Conservation (phyloP, 202 grass and related monocot genomes). For the Dendrocalamus latiflorus region DNA sequence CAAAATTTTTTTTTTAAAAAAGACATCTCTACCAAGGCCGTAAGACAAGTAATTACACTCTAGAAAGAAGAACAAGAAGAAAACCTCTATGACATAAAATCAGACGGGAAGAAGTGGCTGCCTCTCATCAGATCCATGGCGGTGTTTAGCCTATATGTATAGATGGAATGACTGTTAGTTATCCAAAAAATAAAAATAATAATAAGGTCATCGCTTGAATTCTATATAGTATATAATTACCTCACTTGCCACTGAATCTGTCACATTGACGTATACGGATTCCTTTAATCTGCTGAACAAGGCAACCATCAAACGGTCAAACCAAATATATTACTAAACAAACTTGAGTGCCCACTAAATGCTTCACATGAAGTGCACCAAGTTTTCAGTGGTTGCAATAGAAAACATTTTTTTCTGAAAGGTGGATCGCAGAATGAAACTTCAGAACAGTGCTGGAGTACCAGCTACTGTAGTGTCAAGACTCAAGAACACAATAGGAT, state of each 20-base stretch:
- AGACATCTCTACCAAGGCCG: not conserved
- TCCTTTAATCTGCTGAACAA: slow-evolving; percentile 53
- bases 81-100: slow-evolving; percentile 37
- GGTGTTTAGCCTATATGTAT: slow-evolving; percentile 60
- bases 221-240: slow-evolving; percentile 35
- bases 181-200: not conserved
- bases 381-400: not conserved
- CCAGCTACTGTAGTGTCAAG: not conserved
- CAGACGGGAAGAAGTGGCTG: slow-evolving; percentile 76
- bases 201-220: not conserved
- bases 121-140: slow-evolving; percentile 66
- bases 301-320: slow-evolving; percentile 25
- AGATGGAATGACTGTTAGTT: not conserved
- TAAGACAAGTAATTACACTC: not conserved
- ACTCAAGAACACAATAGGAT: not conserved
- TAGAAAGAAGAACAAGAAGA: not conserved
- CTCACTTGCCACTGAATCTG: slow-evolving; percentile 53
- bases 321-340: slow-evolving; percentile 32
- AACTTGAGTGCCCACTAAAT: not conserved
- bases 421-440: not conserved
- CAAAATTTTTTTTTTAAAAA: not conserved
- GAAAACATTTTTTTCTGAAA: not conserved
- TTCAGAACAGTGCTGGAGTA: not conserved
- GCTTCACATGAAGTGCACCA: not conserved
- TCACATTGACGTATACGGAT: slow-evolving; percentile 35